Base-by-base conservation (phyloP, 2,329 filamentous ascomycete species). In the Penicillium expansum region DNA sequence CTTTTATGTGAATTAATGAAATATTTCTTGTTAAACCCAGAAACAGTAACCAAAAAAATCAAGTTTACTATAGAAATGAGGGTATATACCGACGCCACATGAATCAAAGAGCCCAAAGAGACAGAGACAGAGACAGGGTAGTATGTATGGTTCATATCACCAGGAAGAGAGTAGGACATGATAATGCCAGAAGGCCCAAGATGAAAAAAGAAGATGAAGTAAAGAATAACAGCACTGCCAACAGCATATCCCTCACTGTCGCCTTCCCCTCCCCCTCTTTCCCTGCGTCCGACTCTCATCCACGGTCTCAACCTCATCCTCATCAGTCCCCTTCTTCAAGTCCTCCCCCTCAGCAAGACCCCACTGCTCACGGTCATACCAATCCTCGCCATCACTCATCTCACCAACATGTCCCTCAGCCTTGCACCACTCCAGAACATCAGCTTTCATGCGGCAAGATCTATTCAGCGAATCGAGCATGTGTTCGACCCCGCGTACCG, bases 331-430 rank as follows among this genome's bases (percentile, higher is more conserved):
- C 67, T 87, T 87, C 60, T 82, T 80, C 51, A 87, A 68, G 56
- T 82, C 80, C 42, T 83, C 81, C 1, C 81, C 80, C 35, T 76
- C 74, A 3, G 64, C 67, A n/a, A 87, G 69, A 0, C 79, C 80
- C 84, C 83, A 87, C 64, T 84, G 82, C 54, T 84, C 82, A 20
- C 78, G 75, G 65, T 88, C 85, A 62, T 86, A 85, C 85, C 85
- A 88, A 65, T 88, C 85, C 71, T 88, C 85, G 2, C 85, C 85
- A 64, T 88, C 85, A 52, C 83, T 86, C 83, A 87, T 82, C 67
- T 87, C 85, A 5, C 84, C 83, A 16, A 86, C 73, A 69, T 88
- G 85, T 6, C 77, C 85, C 66, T 87, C 85, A 0, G 85, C 83
- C 66, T 84, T 86, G 66, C 80, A 82, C 79, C 82, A 85, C 59